These are phyloP conservation scores for Elsinoe arachidis DNA, from an alignment of 2,329 filamentous ascomycete species.

Conservation along the genomic window DNA sequence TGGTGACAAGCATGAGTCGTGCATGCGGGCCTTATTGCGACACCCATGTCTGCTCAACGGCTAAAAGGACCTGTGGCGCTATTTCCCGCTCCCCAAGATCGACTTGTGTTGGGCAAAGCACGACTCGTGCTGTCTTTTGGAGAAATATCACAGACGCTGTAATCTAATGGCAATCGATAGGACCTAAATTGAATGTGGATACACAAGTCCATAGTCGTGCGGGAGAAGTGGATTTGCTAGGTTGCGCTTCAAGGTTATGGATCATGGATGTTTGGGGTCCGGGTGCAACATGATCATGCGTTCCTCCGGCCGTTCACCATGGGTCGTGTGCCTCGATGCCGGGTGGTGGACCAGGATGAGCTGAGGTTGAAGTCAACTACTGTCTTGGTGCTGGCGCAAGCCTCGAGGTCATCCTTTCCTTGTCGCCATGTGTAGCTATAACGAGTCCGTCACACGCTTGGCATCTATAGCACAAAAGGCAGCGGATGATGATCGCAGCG, in stretches of 20 bases:
- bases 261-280: not conserved
- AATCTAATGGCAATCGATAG: too few species aligned
- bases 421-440: too few species aligned
- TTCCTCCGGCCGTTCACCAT: not conserved
- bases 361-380: not conserved
- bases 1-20: not conserved
- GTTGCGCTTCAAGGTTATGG: not conserved
- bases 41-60: not conserved
- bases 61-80: slow-evolving; percentile 2
- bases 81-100: slow-evolving; percentile 3
- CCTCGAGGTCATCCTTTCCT: not conserved
- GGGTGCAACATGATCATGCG: slow-evolving; percentile 1
- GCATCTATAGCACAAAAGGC: too few species aligned
- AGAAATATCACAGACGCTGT: not conserved
- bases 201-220: not conserved
- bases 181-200: too few species aligned
- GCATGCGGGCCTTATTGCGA: slow-evolving; percentile 9
- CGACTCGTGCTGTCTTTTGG: not conserved
- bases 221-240: not conserved
- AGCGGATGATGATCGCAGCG: too few species aligned
- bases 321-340: not conserved
- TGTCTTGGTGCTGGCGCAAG: not conserved
- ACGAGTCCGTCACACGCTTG: too few species aligned
- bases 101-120: not conserved
- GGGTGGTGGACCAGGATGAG: not conserved